Evolutionary conservation across 306 rosid genomes (phyloP).

Genomic region (Prosopis cineraria): DNA sequence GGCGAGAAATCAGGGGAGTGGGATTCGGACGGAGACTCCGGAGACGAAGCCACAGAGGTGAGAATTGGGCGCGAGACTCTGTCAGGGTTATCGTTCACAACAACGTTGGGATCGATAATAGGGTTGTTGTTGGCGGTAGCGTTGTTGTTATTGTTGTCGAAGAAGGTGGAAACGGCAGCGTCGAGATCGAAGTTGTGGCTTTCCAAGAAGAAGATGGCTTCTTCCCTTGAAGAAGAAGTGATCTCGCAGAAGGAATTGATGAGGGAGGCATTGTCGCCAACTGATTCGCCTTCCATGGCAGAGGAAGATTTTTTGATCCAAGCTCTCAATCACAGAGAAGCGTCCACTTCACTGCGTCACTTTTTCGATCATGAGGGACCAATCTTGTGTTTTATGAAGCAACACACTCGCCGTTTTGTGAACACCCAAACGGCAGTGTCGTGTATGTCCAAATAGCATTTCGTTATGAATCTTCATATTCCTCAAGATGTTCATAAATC

Average conservation of each 20-base stretch:
- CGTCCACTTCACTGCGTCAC: neutral
- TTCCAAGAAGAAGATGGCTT: constrained; percentile 87
- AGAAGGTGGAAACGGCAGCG: constrained; percentile 86
- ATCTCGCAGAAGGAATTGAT: constrained; percentile 76
- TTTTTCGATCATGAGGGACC: neutral
- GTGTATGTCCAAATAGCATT: neutral
- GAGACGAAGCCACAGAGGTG: constrained; percentile 6
- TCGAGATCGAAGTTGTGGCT: constrained; percentile 88
- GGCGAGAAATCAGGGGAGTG: constrained; percentile 23
- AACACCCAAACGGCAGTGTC: neutral
- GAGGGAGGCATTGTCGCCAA: constrained; percentile 33
- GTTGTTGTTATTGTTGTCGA: constrained; percentile 46
- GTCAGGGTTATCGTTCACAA: neutral
- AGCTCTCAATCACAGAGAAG: neutral
- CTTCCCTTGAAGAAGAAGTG: constrained; percentile 78
- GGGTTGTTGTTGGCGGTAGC: neutral
- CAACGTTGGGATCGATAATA: neutral
- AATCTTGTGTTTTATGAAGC: neutral
- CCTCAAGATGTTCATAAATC: no score
- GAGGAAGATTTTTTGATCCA: neutral
- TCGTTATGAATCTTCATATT: neutral
- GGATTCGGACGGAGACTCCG: constrained; percentile 39
- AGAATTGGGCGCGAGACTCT: neutral
- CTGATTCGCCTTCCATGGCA: constrained; percentile 35
- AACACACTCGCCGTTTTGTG: neutral